A percentile compares a stretch with the other conserved stretches of the same genome.
phyloP scores from a whole-genome alignment of 2,329 filamentous ascomycete species.

The Aureobasidium leucospermi region DNA sequence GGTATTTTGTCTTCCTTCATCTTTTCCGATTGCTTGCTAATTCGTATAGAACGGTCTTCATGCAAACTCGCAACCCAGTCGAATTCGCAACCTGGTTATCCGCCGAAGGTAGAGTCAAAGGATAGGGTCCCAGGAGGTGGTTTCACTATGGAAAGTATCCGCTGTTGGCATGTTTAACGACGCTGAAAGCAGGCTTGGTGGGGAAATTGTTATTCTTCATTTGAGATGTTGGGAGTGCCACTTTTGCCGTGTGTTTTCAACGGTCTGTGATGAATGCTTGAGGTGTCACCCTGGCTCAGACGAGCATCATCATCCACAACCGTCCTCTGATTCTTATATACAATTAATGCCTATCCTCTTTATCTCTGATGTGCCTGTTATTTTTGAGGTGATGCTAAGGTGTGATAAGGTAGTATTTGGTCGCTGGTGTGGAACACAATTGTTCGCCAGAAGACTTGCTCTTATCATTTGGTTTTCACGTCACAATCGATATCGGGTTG shows the following conservation, averaged over 20 bases:
- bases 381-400: no score
- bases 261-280: not conserved
- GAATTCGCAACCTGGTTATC: conserved; percentile 50
- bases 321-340: no score
- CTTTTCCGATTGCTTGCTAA: not conserved
- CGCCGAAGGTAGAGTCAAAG: conserved; percentile 22
- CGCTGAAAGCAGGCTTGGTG: not conserved
- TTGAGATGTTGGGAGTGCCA: not conserved
- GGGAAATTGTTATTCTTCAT: not conserved
- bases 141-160: not conserved
- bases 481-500: no score
- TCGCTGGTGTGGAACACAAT: no score
- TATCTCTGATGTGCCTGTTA: not conserved
- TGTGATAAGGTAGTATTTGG: no score
- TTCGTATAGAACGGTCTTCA: conserved; percentile 78
- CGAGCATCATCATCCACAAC: not conserved
- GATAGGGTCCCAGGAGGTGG: conserved; percentile 2
- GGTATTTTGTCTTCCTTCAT: conserved; percentile 14
- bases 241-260: not conserved
- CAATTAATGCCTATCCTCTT: not conserved
- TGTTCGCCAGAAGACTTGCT: no score
- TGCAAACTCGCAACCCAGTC: conserved; percentile 83
- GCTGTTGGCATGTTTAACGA: not conserved
- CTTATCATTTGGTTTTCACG: no score
- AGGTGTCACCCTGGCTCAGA: not conserved